Percentiles rank a stretch among this genome's conserved stretches.
phyloP scores from a whole-genome alignment of 2,329 filamentous ascomycete genomes.

The Apiospora koreana region DNA sequence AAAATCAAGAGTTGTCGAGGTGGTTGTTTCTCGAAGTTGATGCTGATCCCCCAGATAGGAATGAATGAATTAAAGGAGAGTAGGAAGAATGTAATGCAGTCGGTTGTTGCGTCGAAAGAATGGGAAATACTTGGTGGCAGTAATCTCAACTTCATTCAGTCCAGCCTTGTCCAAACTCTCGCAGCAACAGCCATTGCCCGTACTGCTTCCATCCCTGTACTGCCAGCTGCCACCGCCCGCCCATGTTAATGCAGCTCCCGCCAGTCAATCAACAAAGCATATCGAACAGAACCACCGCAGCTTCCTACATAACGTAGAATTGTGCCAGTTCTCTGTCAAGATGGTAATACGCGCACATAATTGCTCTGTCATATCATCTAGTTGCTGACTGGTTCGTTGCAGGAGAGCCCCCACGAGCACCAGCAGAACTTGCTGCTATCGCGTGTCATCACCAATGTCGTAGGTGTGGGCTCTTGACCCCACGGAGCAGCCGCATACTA shows the following conservation, averaged over 20 bases:
- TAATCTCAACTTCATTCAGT: background rate
- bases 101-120: background rate
- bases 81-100: background rate
- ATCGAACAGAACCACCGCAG: background rate
- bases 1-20: background rate
- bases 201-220: background rate
- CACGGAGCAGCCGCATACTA: background rate
- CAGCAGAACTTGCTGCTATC: slow-evolving; percentile 93
- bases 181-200: background rate
- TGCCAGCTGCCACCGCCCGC: background rate
- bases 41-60: background rate
- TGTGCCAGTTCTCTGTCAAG: background rate
- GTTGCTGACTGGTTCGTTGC: background rate
- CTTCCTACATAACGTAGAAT: too few species aligned
- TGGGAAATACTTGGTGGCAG: background rate
- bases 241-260: background rate
- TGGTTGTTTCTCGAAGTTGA: background rate
- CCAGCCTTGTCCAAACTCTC: background rate
- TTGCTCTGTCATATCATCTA: fast-evolving
- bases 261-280: background rate
- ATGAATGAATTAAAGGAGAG: background rate
- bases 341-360: background rate
- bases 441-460: slow-evolving; percentile 96
- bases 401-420: slow-evolving; percentile 97
- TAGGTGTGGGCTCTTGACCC: slow-evolving; percentile 49